phyloP scores from a whole-genome alignment of 352 stramenopile species.

The Pythium sukuiense region DNA sequence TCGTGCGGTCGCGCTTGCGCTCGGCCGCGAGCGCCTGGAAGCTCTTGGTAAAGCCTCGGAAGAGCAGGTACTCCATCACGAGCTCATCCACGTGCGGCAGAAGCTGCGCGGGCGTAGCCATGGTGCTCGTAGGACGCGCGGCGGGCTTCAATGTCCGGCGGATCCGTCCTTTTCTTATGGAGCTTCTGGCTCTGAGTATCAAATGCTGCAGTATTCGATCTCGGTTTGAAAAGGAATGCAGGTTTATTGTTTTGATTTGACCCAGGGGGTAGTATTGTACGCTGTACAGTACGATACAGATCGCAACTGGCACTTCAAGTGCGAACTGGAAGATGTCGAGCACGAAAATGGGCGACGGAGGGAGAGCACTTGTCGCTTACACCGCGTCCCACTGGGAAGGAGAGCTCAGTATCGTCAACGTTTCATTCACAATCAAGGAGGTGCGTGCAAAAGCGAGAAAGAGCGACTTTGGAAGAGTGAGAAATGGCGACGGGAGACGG shows the following conservation, averaged over 20 bases:
- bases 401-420: background rate
- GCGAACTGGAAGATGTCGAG: background rate
- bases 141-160: conserved; percentile 14
- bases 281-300: background rate
- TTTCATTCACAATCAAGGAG: background rate
- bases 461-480: background rate
- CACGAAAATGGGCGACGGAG: background rate
- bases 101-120: conserved; percentile 27
- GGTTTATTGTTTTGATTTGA: background rate
- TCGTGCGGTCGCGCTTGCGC: conserved; percentile 67
- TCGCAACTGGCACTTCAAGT: conserved; percentile 13
- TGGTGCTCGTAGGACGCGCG: background rate
- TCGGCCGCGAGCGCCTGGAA: conserved; percentile 78
- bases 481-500: conserved; percentile 15
- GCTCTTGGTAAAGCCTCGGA: conserved; percentile 84
- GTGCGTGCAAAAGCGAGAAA: background rate
- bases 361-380: conserved; percentile 12
- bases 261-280: background rate
- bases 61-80: conserved; percentile 86
- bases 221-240: background rate
- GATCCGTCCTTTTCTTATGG: background rate
- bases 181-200: conserved; percentile 11
- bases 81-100: conserved; percentile 83
- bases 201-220: conserved; percentile 21
- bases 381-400: conserved; percentile 13